Conservation (phyloP, 2,329 filamentous ascomycete species). For the Colletotrichum caudatum region DNA sequence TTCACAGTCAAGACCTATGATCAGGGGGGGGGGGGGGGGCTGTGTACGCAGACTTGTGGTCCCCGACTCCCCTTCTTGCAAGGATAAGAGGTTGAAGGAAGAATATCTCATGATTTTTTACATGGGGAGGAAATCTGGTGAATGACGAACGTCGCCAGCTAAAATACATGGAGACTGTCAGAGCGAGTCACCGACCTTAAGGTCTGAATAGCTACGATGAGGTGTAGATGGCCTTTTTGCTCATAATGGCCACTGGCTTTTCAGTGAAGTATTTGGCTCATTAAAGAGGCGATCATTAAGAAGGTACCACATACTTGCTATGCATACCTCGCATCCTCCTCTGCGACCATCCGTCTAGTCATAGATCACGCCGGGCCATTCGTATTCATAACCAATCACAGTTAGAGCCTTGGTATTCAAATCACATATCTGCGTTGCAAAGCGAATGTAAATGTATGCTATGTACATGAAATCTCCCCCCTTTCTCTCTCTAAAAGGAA, state of each 20-base stretch:
- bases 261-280: not conserved
- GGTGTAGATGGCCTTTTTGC: too few species aligned
- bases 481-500: not conserved
- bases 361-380: not conserved
- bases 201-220: too few species aligned
- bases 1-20: constrained; percentile 25
- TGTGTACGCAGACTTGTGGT: not conserved
- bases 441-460: not conserved
- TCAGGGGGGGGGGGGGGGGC: constrained; percentile 26
- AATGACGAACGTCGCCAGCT: not conserved
- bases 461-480: not conserved
- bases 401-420: not conserved
- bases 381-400: not conserved
- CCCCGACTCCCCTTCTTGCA: constrained; percentile 15
- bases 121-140: too few species aligned
- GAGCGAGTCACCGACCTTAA: not conserved
- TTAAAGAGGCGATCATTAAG: not conserved
- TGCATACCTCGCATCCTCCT: not conserved
- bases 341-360: not conserved
- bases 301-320: not conserved
- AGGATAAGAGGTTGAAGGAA: constrained; percentile 24
- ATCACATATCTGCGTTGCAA: not conserved
- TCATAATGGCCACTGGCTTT: not conserved
- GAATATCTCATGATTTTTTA: too few species aligned
- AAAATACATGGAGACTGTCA: not conserved